Percentiles rank a stretch among this genome's conserved stretches.
These are phyloP conservation scores for Cryptosporidium parvum DNA, from an alignment of 169 alveolate species.

Conservation along the genomic window DNA sequence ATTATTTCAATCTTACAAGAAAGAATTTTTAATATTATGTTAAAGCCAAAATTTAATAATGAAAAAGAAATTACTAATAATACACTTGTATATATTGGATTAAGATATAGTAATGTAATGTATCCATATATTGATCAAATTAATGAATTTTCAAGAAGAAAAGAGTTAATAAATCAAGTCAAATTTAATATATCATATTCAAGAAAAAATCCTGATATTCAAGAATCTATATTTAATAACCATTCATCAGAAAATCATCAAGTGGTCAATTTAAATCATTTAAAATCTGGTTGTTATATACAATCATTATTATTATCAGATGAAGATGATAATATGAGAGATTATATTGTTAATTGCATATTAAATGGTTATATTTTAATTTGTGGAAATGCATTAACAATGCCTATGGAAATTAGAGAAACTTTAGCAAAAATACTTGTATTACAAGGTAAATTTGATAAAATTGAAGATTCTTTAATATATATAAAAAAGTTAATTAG, in stretches of 20 bases:
- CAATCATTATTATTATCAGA: slow-evolving; percentile 37
- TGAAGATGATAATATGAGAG: slow-evolving; percentile 8
- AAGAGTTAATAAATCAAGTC: not conserved
- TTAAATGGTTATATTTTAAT: slow-evolving; percentile 39
- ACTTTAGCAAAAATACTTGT: slow-evolving; percentile 46
- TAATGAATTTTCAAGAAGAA: slow-evolving; percentile 7
- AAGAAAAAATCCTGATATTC: slow-evolving; percentile 30
- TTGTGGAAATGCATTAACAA: slow-evolving; percentile 72
- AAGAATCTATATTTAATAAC: slow-evolving; percentile 41
- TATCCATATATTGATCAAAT: slow-evolving; percentile 59
- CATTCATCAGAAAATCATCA: not conserved
- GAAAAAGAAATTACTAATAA: not conserved
- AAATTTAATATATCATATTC: slow-evolving; percentile 55
- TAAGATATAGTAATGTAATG: slow-evolving; percentile 50
- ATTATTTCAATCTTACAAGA: slow-evolving; percentile 67
- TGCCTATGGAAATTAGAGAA: slow-evolving; percentile 71
- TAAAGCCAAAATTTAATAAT: not conserved
- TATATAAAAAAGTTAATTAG: slow-evolving; percentile 45
- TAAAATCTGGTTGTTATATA: slow-evolving; percentile 48
- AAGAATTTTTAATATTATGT: slow-evolving; percentile 18
- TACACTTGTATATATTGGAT: slow-evolving; percentile 39
- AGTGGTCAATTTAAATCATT: slow-evolving; percentile 7
- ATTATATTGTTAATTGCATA: slow-evolving; percentile 20
- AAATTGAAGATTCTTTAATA: slow-evolving; percentile 31
- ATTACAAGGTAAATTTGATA: slow-evolving; percentile 22